Percentiles rank a stretch among this genome's conserved stretches.
These are phyloP conservation scores for Pseudomassariella vexata DNA, from an alignment of 2,329 filamentous ascomycete genomes.

Conservation along the genomic window DNA sequence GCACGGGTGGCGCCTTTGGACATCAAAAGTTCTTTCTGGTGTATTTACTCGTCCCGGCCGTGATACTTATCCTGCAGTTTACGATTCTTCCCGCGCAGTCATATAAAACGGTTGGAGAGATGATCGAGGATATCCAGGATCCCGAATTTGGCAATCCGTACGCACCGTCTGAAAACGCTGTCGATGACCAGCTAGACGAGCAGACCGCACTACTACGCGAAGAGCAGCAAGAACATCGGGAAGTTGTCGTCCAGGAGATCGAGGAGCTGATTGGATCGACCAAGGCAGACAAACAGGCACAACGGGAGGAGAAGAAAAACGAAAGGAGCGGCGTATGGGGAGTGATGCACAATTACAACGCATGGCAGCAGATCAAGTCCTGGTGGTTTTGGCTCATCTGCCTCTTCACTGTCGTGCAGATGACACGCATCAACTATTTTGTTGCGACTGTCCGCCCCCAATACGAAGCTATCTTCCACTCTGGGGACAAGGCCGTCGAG, in stretches of 20 bases:
- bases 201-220: slow-evolving; percentile 48
- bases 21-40: slow-evolving; percentile 64
- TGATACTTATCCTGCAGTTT: slow-evolving; percentile 62
- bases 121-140: slow-evolving; percentile 66
- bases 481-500: slow-evolving; percentile 52
- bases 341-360: slow-evolving; percentile 68
- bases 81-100: slow-evolving; percentile 68
- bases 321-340: slow-evolving; percentile 78
- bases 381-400: slow-evolving; percentile 84
- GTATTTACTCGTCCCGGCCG: slow-evolving; percentile 65
- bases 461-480: slow-evolving; percentile 69
- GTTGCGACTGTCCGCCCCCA: slow-evolving; percentile 81
- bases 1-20: slow-evolving; percentile 47
- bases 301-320: slow-evolving; percentile 64
- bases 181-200: slow-evolving; percentile 54
- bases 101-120: slow-evolving; percentile 81
- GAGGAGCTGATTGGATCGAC: slow-evolving; percentile 64
- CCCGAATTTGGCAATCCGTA: slow-evolving; percentile 26
- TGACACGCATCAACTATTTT: slow-evolving; percentile 87
- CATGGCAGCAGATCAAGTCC: slow-evolving; percentile 66
- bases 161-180: slow-evolving; percentile 20
- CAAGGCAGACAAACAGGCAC: slow-evolving; percentile 56
- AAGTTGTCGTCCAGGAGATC: slow-evolving; percentile 63
- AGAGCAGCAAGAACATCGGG: slow-evolving; percentile 53
- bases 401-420: slow-evolving; percentile 71